Evolutionary conservation across 768 basidiomycete genomes (phyloP).

Genomic region (Leccinum pellstonianum): DNA sequence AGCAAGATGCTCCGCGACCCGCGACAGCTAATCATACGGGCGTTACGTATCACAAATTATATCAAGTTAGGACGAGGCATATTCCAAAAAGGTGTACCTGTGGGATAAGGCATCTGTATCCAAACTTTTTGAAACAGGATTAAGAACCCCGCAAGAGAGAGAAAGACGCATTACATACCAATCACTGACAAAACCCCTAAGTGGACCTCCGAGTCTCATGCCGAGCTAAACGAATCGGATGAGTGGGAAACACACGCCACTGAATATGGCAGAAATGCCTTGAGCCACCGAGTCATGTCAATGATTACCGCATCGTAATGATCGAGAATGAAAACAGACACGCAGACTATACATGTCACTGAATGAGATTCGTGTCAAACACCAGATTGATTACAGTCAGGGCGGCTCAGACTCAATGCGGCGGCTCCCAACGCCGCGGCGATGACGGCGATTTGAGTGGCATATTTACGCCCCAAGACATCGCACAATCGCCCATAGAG

Average conservation of each 20-base stretch:
- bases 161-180: slow-evolving; percentile 39
- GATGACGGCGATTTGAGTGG: slow-evolving; percentile 61
- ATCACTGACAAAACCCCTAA: slow-evolving; percentile 72
- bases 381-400: neutral
- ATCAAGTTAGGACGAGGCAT: slow-evolving; percentile 56
- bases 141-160: neutral
- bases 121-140: slow-evolving; percentile 44
- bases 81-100: slow-evolving; percentile 67
- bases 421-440: slow-evolving; percentile 62
- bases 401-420: slow-evolving; percentile 43
- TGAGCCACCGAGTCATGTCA: slow-evolving; percentile 51
- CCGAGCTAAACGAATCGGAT: slow-evolving; percentile 48
- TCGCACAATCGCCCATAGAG: slow-evolving; percentile 77
- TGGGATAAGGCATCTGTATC: slow-evolving; percentile 68
- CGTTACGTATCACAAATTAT: slow-evolving; percentile 64
- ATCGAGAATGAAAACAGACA: slow-evolving; percentile 39
- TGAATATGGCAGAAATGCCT: slow-evolving; percentile 68
- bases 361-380: slow-evolving; percentile 50
- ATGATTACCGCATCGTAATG: slow-evolving; percentile 11
- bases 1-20: neutral
- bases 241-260: slow-evolving; percentile 42
- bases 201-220: slow-evolving; percentile 71
- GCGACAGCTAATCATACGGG: slow-evolving; percentile 43
- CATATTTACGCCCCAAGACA: slow-evolving; percentile 68
- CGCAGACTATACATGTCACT: slow-evolving; percentile 80